Base-by-base conservation (phyloP, 768 basidiomycete species). In the Candolleomyces efflorescens region DNA sequence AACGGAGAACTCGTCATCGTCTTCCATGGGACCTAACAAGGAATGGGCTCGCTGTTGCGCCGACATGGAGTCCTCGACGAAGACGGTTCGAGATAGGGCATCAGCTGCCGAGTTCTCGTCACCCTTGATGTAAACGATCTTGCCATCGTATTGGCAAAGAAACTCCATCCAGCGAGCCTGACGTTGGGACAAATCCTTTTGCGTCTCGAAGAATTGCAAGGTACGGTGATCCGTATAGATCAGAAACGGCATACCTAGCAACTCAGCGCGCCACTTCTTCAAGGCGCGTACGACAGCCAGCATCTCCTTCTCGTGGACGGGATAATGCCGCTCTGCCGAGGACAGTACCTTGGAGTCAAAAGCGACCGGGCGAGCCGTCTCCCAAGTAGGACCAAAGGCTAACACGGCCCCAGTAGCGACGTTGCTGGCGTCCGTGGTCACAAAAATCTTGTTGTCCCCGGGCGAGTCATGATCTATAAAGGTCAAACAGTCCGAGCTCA, bases 151-250 rank as follows among this genome's bases (percentile, higher is more conserved):
- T 24, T 79, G 69, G 0, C 68, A 59, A 5, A 80, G 41, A 49
- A 69, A 67, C 59, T 75, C 65, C 53, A 65, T 60, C 78, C 77
- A 78, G 0, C 65, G 58, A 0, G 64, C 61, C 51, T 79, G 78
- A 0, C 62, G 53, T 0, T 65, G 58, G 0, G 69, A 76, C 0
- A 80, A 59, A 22, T 75, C 63, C 2, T 54, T 41, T 54, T 78
- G 76, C 0, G 54, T 60, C 1, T 64, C 10, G 52, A 78, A 73
- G 37, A 68, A 63, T 49, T 73, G 64, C 3, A 77, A 62, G 0
- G 74, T 74, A 1, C 68, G 62, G 61, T 79, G 76, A 54, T 78
- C 73, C 32, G 57, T 12, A 11, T 32, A 32, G 5, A 32, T 32
- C 2, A 32, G 32, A 5, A 32, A 32, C 6, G 32, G 32, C 32